Evolutionary conservation across 768 basidiomycete species (phyloP).

Genomic region (Trametes maxima): DNA sequence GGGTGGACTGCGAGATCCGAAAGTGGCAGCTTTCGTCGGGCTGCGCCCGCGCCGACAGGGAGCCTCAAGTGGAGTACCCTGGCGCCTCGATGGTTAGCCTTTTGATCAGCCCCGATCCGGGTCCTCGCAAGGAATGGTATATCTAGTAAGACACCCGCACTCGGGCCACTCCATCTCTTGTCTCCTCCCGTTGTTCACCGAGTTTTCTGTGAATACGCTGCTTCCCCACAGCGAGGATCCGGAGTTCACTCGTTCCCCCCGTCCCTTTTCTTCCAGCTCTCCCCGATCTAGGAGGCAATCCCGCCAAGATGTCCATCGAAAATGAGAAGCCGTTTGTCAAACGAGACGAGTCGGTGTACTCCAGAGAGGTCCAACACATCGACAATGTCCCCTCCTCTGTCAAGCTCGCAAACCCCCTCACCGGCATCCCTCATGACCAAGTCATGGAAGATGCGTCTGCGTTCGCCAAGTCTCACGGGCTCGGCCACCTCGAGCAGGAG

Average conservation of each 20-base stretch:
- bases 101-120: constrained; percentile 11
- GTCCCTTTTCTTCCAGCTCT: background rate
- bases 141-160: background rate
- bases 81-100: background rate
- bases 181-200: constrained; percentile 2
- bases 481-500: constrained; percentile 39
- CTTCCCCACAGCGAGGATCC: background rate
- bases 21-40: constrained; percentile 13
- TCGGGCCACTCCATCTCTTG: constrained; percentile 4
- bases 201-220: background rate
- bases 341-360: constrained; percentile 22
- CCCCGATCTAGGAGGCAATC: constrained; percentile 10
- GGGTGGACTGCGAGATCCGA: constrained; percentile 2
- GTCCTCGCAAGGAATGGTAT: background rate
- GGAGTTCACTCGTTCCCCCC: background rate
- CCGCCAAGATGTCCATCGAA: constrained; percentile 27
- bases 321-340: constrained; percentile 29
- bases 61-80: constrained; percentile 10
- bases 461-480: constrained; percentile 52
- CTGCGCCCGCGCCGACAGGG: too few species aligned
- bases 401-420: constrained; percentile 58
- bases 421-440: constrained; percentile 59
- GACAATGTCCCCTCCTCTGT: constrained; percentile 46
- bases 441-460: constrained; percentile 61
- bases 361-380: constrained; percentile 28